Conservation (phyloP, 2,329 filamentous ascomycete species). For the Volutella citrinella region DNA sequence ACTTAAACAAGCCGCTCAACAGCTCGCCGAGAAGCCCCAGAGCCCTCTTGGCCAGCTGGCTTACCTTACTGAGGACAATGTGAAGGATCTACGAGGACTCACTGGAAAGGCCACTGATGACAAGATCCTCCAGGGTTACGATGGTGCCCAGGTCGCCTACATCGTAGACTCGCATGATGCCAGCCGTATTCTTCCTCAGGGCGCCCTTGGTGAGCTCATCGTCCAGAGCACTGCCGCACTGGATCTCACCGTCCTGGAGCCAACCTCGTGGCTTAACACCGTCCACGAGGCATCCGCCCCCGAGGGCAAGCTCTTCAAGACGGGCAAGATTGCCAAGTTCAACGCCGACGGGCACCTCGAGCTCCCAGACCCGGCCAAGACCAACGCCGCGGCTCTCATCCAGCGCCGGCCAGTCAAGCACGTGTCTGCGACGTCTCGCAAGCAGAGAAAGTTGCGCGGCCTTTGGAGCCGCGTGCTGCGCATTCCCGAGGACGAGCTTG, state of each 20-base stretch:
- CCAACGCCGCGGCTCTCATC: constrained; percentile 7
- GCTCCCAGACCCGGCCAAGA: constrained; percentile 23
- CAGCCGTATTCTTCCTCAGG: constrained; percentile 35
- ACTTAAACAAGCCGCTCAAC: constrained; percentile 47
- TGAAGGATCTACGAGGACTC: constrained; percentile 28
- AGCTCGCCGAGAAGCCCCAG: constrained; percentile 42
- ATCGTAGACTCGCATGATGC: constrained; percentile 37
- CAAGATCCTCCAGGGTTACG: constrained; percentile 20
- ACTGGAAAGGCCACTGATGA: constrained; percentile 12
- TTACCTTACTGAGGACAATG: constrained; percentile 33
- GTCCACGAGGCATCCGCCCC: constrained; percentile 5
- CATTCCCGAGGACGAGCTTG: constrained; percentile 44
- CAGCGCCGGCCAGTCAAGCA: constrained; percentile 20
- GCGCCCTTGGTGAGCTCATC: constrained; percentile 43
- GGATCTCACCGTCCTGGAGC: constrained; percentile 20
- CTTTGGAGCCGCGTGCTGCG: constrained; percentile 49
- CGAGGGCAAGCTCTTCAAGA: constrained; percentile 34
- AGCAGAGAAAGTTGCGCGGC: constrained; percentile 41
- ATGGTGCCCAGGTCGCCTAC: constrained; percentile 31
- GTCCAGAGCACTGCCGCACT: constrained; percentile 31
- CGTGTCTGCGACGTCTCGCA: constrained; percentile 38
- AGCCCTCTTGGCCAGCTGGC: constrained; percentile 32
- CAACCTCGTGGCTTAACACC: constrained; percentile 27
- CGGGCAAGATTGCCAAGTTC: constrained; percentile 39
- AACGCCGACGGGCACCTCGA: constrained; percentile 28